A percentile compares a stretch with the other conserved stretches of the same genome.
These are phyloP conservation scores for Cercospora zeina DNA, from an alignment of 2,329 filamentous ascomycete species.

Conservation along the genomic window DNA sequence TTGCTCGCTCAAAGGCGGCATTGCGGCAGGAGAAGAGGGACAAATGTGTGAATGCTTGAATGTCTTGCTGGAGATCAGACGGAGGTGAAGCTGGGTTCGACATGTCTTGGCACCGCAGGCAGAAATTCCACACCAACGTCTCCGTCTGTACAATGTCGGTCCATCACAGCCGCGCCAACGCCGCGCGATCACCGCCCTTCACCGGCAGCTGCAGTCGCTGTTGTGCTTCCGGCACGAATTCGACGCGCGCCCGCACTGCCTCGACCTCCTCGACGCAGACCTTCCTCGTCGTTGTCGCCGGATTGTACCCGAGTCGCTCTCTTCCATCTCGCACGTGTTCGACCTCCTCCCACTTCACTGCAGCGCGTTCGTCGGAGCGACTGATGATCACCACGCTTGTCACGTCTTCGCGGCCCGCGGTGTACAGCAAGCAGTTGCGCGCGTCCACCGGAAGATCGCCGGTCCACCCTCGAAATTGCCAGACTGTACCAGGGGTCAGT, in stretches of 20 bases:
- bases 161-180: conserved; percentile 33
- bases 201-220: conserved; percentile 22
- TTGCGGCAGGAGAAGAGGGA: background rate
- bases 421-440: conserved; percentile 29
- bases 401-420: conserved; percentile 16
- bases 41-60: too few species aligned
- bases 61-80: background rate
- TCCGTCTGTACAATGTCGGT: background rate
- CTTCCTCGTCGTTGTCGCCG: conserved; percentile 24
- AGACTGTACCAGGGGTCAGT: conserved; percentile 19
- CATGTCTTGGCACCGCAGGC: background rate
- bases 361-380: conserved; percentile 31
- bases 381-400: conserved; percentile 25
- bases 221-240: conserved; percentile 21
- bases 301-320: conserved; percentile 36
- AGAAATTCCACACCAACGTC: background rate
- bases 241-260: conserved; percentile 29
- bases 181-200: conserved; percentile 35
- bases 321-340: conserved; percentile 33
- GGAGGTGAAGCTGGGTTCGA: background rate
- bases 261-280: conserved; percentile 32
- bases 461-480: conserved; percentile 34
- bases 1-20: background rate
- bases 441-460: conserved; percentile 18
- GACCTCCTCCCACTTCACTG: conserved; percentile 28